Evolutionary conservation across 495 filamentous ascomycete genomes (phyloP).

Genomic region (Neurospora cerealis): DNA sequence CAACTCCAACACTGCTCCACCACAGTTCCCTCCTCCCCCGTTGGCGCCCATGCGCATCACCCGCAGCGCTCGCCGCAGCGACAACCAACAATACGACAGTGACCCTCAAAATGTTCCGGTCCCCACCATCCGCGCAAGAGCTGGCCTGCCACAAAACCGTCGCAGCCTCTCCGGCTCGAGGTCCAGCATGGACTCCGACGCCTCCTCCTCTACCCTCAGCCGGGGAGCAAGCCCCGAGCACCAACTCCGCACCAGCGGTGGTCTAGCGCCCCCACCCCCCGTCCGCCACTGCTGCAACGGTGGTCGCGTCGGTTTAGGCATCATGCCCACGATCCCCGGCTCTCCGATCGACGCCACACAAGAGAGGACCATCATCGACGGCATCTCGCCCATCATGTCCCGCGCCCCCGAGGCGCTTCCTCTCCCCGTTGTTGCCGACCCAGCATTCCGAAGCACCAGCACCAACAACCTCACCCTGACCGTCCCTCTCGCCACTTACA

Average conservation of each 20-base stretch:
- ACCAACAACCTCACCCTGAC: neutral
- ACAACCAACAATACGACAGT: neutral
- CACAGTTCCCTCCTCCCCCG: slow-evolving; percentile 20
- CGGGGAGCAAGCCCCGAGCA: slow-evolving; percentile 1
- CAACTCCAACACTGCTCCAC: slow-evolving; percentile 5
- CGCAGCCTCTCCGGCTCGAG: slow-evolving; percentile 2
- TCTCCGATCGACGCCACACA: slow-evolving; percentile 10
- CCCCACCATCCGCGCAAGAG: slow-evolving; percentile 2
- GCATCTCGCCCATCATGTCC: slow-evolving; percentile 18
- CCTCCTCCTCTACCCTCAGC: slow-evolving; percentile 7
- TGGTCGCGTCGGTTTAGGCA: neutral
- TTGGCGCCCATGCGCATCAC: slow-evolving; percentile 19
- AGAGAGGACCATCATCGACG: neutral
- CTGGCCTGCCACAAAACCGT: slow-evolving; percentile 1
- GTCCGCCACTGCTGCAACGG: neutral
- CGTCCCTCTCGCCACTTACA: neutral
- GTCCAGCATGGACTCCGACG: slow-evolving; percentile 12
- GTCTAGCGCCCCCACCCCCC: neutral
- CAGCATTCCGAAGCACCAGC: neutral
- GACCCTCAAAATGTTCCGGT: neutral
- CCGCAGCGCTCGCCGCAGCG: neutral
- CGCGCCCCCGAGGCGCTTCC: neutral
- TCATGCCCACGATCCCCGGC: slow-evolving; percentile 12
- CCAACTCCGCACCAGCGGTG: neutral
- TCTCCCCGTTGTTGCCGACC: neutral